Evolutionary conservation across 176 grass and related monocot species (phyloP), one percentile per base, ranked within the genome.

Genomic region (Oryza punctata): DNA sequence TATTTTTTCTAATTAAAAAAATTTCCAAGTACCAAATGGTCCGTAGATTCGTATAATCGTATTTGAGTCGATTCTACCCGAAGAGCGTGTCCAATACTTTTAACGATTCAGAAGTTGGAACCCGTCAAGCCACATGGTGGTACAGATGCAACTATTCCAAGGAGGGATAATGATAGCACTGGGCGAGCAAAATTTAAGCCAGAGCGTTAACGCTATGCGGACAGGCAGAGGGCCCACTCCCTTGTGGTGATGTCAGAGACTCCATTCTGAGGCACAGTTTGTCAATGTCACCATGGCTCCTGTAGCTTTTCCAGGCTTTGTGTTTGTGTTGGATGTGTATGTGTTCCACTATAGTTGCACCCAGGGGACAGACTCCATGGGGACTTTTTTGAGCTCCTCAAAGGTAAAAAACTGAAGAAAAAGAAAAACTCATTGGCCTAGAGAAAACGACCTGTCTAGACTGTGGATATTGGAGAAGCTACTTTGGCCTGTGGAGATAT

Each of bases 211-310:
- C 84, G 68, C 81, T 68, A 75, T 47, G 69, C 23, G 54, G 54
- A 73, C 73, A 88, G 75, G 52, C 8, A 33, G 64, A 14, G 76
- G 87, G 11, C 37, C 75, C 81, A 59, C 69, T 7, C 76, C 76
- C 70, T 81, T 70, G 82, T 72, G 75, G 40, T 10, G 52, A 76
- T 76, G 77, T 79, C 87, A 89, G 87, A 32, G 77, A 59, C 87
- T 84, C 81, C 63, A 84, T 80, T 89, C 77, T 74, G 82, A 85
- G 82, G 76, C 76, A 81, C 87, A 76, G 82, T 89, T 85, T 85
- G 87, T 80, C 82, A 85, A 89, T 89, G 76, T 81, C 87, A 81
- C 70, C 82, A 78, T 70, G 70, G 76, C 46, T 70, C 59, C 44
- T 38, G 82, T 85, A 80, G 87, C 82, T 76, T 85, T 85, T 81